Conservation (phyloP, 129 eudicot genomes). For the Centrapalus pauciflorus region DNA sequence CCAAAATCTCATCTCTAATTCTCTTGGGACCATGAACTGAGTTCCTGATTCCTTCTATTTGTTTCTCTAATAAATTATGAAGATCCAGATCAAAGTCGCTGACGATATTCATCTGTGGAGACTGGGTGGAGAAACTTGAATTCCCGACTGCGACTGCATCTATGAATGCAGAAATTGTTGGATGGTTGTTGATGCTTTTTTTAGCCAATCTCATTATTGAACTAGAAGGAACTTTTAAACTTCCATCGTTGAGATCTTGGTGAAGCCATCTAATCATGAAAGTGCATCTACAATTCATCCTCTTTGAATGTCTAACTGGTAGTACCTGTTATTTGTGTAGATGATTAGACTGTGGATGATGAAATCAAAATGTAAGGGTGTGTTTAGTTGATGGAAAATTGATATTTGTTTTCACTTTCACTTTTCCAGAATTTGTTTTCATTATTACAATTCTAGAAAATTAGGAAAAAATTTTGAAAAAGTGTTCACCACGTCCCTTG, state of each 20-base stretch:
- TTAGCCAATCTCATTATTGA: conserved; percentile 51
- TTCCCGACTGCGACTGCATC: conserved; percentile 22
- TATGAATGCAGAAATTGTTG: conserved; percentile 53
- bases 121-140: conserved; percentile 16
- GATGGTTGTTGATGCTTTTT: conserved; percentile 41
- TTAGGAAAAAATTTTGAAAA: no score
- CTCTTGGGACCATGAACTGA: conserved; percentile 37
- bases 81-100: conserved; percentile 46
- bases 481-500: no score
- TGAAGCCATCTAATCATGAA: conserved; percentile 59
- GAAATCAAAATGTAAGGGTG: no score
- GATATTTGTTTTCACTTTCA: no score
- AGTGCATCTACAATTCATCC: conserved; percentile 50
- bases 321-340: conserved; percentile 26
- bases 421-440: no score
- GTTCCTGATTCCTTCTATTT: conserved; percentile 49
- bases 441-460: no score
- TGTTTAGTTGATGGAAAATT: no score
- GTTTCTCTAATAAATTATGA: conserved; percentile 45
- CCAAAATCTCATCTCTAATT: conserved; percentile 28
- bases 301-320: conserved; percentile 61
- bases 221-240: conserved; percentile 42
- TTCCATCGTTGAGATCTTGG: conserved; percentile 33
- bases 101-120: conserved; percentile 19
- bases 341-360: conserved; percentile 12